A percentile compares a stretch with the other conserved stretches of the same genome.
phyloP scores from a whole-genome alignment of 2,329 filamentous ascomycete genomes.

The Colletotrichum orbiculare region DNA sequence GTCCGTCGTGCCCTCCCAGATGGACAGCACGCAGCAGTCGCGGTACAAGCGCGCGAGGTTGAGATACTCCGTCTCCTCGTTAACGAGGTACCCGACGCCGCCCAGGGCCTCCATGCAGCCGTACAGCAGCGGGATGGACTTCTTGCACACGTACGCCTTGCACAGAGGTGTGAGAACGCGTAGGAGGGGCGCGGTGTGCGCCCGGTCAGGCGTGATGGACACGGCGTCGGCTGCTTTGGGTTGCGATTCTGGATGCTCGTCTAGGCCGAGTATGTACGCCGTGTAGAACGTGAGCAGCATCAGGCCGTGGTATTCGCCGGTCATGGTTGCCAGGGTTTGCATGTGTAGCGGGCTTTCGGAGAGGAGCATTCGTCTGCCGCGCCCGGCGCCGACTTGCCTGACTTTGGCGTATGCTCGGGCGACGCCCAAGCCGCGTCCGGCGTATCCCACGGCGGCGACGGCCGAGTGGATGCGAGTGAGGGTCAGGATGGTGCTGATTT shows the following conservation, averaged over 20 bases:
- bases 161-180: conserved; percentile 68
- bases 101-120: conserved; percentile 73
- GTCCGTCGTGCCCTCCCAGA: conserved; percentile 81
- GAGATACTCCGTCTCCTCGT: conserved; percentile 67
- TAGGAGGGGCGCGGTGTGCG: conserved; percentile 57
- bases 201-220: conserved; percentile 46
- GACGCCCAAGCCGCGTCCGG: conserved; percentile 67
- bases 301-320: conserved; percentile 65
- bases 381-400: conserved; percentile 57
- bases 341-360: conserved; percentile 67
- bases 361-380: conserved; percentile 53
- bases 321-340: conserved; percentile 66
- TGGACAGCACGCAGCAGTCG: conserved; percentile 71
- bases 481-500: conserved; percentile 76
- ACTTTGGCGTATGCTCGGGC: conserved; percentile 68
- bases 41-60: conserved; percentile 75
- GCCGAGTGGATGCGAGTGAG: conserved; percentile 72
- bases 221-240: background rate
- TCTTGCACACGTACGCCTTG: conserved; percentile 68
- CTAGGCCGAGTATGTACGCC: conserved; percentile 63
- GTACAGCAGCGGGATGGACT: conserved; percentile 60
- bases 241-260: conserved; percentile 53
- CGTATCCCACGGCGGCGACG: conserved; percentile 62
- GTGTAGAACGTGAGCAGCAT: conserved; percentile 67
- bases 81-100: conserved; percentile 74